Evolutionary conservation across 2,329 filamentous ascomycete species (phyloP), one percentile per base, ranked within the genome.

Genomic region (Lasiodiplodia gonubiensis): DNA sequence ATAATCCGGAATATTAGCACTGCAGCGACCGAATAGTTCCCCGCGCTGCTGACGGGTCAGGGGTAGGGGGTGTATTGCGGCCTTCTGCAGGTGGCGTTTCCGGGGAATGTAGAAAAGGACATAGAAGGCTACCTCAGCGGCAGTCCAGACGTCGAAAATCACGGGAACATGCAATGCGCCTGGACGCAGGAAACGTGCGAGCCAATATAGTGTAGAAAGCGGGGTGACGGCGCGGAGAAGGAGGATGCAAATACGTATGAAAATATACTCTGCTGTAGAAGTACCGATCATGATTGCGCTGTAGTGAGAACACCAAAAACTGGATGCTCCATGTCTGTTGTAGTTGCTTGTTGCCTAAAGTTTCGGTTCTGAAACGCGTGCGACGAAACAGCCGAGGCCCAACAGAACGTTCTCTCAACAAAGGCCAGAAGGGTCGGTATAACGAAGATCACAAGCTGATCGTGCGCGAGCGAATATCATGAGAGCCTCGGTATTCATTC

Each of bases 11-110:
- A 90, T 82, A 70, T 85, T 86, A 37, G 78, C 79, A 68, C 85
- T 80, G 76, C 87, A 88, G 48, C 82, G 82, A 61, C 82, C 76
- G 73, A 91, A 90, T 2, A 92, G 78, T 1, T 76, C 80, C 51
- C 80, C 78, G 27, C 90, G 83, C 63, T 87, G 81, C 5, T 82
- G 74, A 39, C 77, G 79, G 1, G 81, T 78, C 11, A 84, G 74
- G 1, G 77, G 70, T 8, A 79, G 76, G 1, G 86, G 86, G 74
- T 88, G 86, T 6, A 77, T 69, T 11, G 86, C 84, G 55, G 83
- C 80, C 37, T 74, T 78, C 72, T 89, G 86, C 16, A 89, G 81
- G 67, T 82, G 75, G n/a, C 73, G 73, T 67, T 80, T 82, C 70
- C 83, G 84, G 52, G 84, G 86, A 16, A 87, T 75, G 73, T 84